Base-by-base conservation (phyloP, 306 rosid species). In the Dryas drummondii region DNA sequence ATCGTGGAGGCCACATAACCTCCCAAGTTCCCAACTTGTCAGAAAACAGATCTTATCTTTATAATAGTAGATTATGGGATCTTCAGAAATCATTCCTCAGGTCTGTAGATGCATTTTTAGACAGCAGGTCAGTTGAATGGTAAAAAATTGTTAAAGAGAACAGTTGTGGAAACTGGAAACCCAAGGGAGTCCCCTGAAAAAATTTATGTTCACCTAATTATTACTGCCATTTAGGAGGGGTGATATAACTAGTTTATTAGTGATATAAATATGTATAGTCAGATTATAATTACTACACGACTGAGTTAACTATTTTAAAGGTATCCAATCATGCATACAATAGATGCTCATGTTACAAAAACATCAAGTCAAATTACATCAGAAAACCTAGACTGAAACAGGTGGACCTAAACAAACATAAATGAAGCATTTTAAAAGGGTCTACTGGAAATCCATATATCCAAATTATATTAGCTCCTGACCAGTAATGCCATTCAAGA, bases 381-480 rank as follows among this genome's bases (percentile, higher is more conserved):
- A 55, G 59, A 55, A 14, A 1, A 27, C 9, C 42, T 55, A 71
- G 7, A 55, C 17, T n/a, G 42, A 53, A 71, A 42, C 7, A 54
- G 1, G 12, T 19, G 42, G 9, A 71, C 32, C 26, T 14, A 52
- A 5, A 5, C 4, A 40, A 8, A 40, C 45, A 13, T 17, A 56
- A 46, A 19, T 56, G 4, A 56, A 14, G 46, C 45, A 57, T 58
- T 15, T 55, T 57, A 6, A 44, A 71, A 56, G 15, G 16, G 11
- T 63, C 0, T 3, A 5, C 49, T 41, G 48, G 49, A 72, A 56
- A 57, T 22, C 46, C 44, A 1, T 7, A 51, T 0, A 54, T 11
- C 22, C 17, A 26, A 68, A 14, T 37, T 13, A 56, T 55, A 55
- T 44, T 42, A 19, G 75, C 74, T 52, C 73, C 37, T 37, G n/a